Evolutionary conservation across 805 yeast species (phyloP).

Genomic region (Spathaspora arborariae): DNA sequence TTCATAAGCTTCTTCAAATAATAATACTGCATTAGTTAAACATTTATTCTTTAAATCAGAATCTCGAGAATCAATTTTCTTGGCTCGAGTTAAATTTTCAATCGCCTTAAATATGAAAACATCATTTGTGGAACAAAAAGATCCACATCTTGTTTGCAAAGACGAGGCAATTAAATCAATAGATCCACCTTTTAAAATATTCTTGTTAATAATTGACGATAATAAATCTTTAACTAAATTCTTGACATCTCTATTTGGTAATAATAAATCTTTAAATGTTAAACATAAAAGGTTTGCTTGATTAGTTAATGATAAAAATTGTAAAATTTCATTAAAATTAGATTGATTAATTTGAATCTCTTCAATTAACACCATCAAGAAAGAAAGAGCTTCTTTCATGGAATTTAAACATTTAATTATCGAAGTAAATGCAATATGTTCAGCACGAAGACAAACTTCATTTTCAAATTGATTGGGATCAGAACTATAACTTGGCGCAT

Average conservation of each 20-base stretch:
- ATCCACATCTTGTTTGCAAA: constrained; percentile 88
- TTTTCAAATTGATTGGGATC: constrained; percentile 48
- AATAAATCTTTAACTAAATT: constrained; percentile 80
- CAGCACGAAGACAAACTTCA: constrained; percentile 81
- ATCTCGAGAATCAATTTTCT: constrained; percentile 67
- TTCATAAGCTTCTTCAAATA: constrained; percentile 77
- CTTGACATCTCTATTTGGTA: constrained; percentile 59
- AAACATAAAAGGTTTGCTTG: constrained; percentile 65
- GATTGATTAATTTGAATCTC: constrained; percentile 48
- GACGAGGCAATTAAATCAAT: constrained; percentile 86
- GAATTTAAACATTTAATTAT: constrained; percentile 69
- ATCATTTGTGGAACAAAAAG: constrained; percentile 91
- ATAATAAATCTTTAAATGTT: constrained; percentile 72
- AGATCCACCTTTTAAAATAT: constrained; percentile 86
- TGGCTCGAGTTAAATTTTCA: constrained; percentile 86
- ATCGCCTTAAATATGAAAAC: constrained; percentile 91
- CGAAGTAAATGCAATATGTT: constrained; percentile 81
- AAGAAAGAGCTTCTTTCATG: constrained; percentile 87
- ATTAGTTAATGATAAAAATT: constrained; percentile 61
- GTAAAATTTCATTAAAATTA: constrained; percentile 62
- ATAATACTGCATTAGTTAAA: constrained; percentile 66
- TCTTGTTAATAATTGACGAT: constrained; percentile 83
- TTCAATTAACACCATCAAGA: constrained; percentile 74
- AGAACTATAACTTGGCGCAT: constrained; percentile 52
- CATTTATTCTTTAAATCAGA: constrained; percentile 63